Evolutionary conservation across 352 stramenopile genomes (phyloP), one percentile per base, ranked within the genome.

Genomic region (Phytophthora pinifolia): DNA sequence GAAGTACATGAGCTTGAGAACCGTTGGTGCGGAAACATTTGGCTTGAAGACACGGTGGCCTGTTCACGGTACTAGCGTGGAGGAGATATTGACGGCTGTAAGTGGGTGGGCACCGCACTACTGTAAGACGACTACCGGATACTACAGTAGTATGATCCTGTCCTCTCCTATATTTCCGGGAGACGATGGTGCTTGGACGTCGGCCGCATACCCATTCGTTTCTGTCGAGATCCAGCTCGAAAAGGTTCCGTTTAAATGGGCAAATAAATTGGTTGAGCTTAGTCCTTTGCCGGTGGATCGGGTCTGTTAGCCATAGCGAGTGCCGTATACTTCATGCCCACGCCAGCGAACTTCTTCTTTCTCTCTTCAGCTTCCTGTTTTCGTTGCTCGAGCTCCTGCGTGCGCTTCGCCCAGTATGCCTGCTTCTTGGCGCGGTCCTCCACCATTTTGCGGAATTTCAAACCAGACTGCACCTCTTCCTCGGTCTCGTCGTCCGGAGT

Each of bases 271-370:
- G 22, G 25, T 29, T 8, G 25, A 8, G 25, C 6, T 56, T 55
- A 67, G 29, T 54, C 53, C 20, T 65, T 69, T 32, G 35, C 25
- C 25, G 44, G 55, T 9, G 48, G 27, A 33, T 57, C 43, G 10
- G 74, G 51, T 18, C 82, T 81, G 59, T 83, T 91, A 18, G 60
- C 73, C 71, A 93, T 87, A 32, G 83, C 83, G 30, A 90, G 67
- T 5, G 83, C 83, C 2, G 83, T 93, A 62, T 92, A 93, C 58
- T 90, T 93, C 73, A 92, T 88, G 5, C 83, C 83, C 6, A 67
- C 70, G 25, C 72, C 67, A 6, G 75, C 67, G 46, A 90, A 89
- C 53, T 86, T 72, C 46, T 90, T 89, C 61, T 93, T 93, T 27
- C 79, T 68, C 47, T 90, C 81, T 49, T 91, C 81, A 12, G 83